Evolutionary conservation across 495 filamentous ascomycete species (phyloP).

Genomic region (Annulohypoxylon moriforme): DNA sequence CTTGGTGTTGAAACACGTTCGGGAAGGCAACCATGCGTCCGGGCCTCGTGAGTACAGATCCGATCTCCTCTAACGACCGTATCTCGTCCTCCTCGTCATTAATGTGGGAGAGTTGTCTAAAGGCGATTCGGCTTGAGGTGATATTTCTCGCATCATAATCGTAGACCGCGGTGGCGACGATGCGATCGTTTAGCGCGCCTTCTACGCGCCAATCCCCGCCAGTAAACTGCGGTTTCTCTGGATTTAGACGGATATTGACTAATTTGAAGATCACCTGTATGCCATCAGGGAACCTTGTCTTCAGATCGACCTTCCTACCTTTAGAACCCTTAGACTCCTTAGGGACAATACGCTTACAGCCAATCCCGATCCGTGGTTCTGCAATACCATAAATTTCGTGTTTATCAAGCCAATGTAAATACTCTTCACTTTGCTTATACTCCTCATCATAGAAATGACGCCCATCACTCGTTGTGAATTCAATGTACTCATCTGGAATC

Average conservation of each 20-base stretch:
- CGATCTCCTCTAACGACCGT: conserved; percentile 48
- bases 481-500: conserved; percentile 11
- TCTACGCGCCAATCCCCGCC: conserved; percentile 62
- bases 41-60: conserved; percentile 49
- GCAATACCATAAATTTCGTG: conserved; percentile 40
- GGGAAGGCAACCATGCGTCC: conserved; percentile 56
- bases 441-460: conserved; percentile 2
- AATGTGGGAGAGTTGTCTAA: conserved; percentile 56
- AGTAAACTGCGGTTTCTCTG: conserved; percentile 58
- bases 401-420: conserved; percentile 1
- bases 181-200: conserved; percentile 67
- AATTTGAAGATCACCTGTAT: conserved; percentile 74
- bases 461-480: background rate
- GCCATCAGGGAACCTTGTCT: conserved; percentile 37
- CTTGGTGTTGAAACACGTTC: conserved; percentile 62
- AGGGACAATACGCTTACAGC: background rate
- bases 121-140: conserved; percentile 62
- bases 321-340: too few species aligned
- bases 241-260: conserved; percentile 69
- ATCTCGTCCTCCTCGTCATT: background rate
- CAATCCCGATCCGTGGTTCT: conserved; percentile 22
- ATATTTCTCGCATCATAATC: conserved; percentile 73
- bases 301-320: background rate
- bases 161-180: conserved; percentile 69
- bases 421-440: background rate